Percentiles rank a stretch among this genome's conserved stretches.
Conservation (phyloP, 1,139 yeast genomes). For the Zygosaccharomyces pseudobailii region DNA sequence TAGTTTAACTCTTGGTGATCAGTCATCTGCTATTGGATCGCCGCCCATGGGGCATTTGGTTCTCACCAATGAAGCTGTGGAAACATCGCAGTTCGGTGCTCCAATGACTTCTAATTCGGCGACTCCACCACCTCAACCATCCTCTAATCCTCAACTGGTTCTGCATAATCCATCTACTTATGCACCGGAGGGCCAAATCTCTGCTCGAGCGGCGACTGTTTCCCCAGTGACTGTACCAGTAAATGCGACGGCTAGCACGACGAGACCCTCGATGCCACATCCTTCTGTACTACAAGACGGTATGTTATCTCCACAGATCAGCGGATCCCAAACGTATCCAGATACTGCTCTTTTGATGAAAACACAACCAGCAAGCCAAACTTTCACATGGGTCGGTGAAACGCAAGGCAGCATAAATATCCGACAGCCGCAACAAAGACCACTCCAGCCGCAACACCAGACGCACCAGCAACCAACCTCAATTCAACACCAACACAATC, state of each 20-base stretch:
- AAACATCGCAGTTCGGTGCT: neutral
- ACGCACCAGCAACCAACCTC: neutral
- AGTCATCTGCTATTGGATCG: slow-evolving; percentile 5
- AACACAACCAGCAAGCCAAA: slow-evolving; percentile 1
- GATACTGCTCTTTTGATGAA: neutral
- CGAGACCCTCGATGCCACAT: neutral
- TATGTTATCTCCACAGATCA: neutral
- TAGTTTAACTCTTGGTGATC: slow-evolving; percentile 6
- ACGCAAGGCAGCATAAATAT: neutral
- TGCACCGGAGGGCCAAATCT: slow-evolving; percentile 5
- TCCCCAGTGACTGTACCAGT: slow-evolving; percentile 9
- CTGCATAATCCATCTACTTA: slow-evolving; percentile 27
- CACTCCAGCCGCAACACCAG: slow-evolving; percentile 1
- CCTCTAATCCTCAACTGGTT: slow-evolving; percentile 11
- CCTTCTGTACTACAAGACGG: neutral
- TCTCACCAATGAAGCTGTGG: neutral
- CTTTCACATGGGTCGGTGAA: slow-evolving; percentile 9
- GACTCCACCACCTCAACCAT: neutral
- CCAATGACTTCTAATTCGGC: neutral
- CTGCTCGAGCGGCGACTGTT: slow-evolving; percentile 9
- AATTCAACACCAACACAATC: too few species aligned
- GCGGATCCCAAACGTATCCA: neutral
- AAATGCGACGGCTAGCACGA: slow-evolving; percentile 1
- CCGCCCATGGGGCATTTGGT: slow-evolving; percentile 6
- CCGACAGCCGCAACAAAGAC: neutral